A percentile compares a stretch with the other conserved stretches of the same genome.
These are phyloP conservation scores for Colletotrichum phormii DNA, from an alignment of 2,329 filamentous ascomycete genomes.

Conservation along the genomic window DNA sequence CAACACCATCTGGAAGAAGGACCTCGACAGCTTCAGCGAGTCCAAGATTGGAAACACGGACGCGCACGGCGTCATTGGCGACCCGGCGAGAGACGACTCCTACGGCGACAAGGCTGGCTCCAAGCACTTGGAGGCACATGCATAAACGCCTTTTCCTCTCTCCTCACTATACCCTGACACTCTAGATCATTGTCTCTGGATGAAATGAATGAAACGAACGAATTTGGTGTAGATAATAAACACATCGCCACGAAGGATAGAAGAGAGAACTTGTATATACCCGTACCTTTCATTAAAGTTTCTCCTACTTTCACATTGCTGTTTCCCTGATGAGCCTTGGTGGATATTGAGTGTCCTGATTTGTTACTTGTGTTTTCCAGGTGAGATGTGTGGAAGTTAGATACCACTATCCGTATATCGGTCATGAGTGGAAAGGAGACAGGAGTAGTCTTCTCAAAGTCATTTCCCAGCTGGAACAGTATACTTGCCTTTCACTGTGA, in stretches of 20 bases:
- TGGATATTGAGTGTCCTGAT: neutral
- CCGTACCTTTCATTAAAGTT: neutral
- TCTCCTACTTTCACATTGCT: neutral
- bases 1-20: conserved; percentile 54
- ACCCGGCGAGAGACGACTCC: conserved; percentile 14
- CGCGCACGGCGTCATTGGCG: conserved; percentile 26
- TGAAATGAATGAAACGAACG: neutral
- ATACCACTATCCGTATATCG: neutral
- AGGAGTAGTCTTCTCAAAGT: too few species aligned
- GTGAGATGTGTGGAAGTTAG: neutral
- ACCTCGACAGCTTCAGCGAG: conserved; percentile 32
- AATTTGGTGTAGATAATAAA: neutral
- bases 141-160: neutral
- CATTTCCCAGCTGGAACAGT: too few species aligned
- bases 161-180: neutral
- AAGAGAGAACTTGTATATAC: neutral
- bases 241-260: neutral
- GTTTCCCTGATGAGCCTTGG: neutral
- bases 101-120: conserved; percentile 12
- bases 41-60: conserved; percentile 31
- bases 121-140: conserved; percentile 27
- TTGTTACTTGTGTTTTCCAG: neutral
- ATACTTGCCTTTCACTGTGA: too few species aligned
- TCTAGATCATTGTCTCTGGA: neutral
- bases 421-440: neutral